These are phyloP conservation scores for Globisporangium spinosum DNA, from an alignment of 352 stramenopile genomes.

Conservation along the genomic window DNA sequence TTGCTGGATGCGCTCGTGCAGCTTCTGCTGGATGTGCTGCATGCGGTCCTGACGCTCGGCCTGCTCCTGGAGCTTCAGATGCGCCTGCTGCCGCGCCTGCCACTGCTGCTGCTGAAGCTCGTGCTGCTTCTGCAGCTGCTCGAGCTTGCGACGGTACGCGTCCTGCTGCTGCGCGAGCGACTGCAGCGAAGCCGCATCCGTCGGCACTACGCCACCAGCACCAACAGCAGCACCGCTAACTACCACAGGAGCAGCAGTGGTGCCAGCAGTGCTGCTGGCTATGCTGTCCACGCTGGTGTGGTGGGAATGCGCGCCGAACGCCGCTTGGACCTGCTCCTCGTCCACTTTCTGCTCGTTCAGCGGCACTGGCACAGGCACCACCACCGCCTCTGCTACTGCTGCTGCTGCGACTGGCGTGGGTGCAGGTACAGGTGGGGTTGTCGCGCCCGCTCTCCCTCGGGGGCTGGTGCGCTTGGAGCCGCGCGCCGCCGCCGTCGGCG, in stretches of 20 bases:
- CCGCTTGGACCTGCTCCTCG: slow-evolving; percentile 1
- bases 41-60: slow-evolving; percentile 23
- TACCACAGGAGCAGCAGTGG: background rate
- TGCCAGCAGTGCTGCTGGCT: background rate
- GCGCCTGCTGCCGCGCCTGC: slow-evolving; percentile 14
- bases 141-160: slow-evolving; percentile 36
- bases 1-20: slow-evolving; percentile 34
- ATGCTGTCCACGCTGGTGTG: background rate
- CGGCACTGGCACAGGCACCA: background rate
- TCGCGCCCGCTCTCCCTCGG: background rate
- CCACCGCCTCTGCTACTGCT: background rate
- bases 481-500: background rate
- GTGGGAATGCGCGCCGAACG: slow-evolving; percentile 9
- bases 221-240: background rate
- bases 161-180: slow-evolving; percentile 35
- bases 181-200: slow-evolving; percentile 19
- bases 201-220: background rate
- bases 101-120: slow-evolving; percentile 15
- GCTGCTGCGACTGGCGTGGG: background rate
- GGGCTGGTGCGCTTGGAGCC: slow-evolving; percentile 12
- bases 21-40: slow-evolving; percentile 41
- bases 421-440: background rate
- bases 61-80: slow-evolving; percentile 17
- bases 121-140: slow-evolving; percentile 25
- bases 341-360: background rate